Evolutionary conservation across 345 rosid species (phyloP).

Genomic region (Eucalyptus pumila): DNA sequence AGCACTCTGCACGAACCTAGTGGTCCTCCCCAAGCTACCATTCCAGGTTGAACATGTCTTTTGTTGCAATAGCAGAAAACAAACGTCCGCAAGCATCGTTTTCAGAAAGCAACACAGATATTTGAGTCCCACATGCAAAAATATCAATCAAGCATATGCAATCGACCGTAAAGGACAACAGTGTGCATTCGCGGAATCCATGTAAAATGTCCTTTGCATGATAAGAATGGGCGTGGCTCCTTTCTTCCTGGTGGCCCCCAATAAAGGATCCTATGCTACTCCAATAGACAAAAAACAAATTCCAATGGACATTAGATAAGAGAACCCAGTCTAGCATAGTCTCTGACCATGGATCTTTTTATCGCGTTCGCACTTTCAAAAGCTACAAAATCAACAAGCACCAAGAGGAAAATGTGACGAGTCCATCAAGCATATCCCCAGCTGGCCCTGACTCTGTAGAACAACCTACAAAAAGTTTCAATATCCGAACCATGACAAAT

Average conservation of each 20-base stretch:
- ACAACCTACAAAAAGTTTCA: background rate
- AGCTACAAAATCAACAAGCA: background rate
- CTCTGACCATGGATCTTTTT: background rate
- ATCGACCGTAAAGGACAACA: background rate
- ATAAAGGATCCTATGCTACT: background rate
- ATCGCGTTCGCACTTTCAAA: background rate
- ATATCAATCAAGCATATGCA: background rate
- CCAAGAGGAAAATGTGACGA: background rate
- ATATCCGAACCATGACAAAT: background rate
- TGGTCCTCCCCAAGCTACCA: background rate
- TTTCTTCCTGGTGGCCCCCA: background rate
- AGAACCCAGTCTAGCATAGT: background rate
- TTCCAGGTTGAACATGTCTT: background rate
- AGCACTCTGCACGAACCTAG: background rate
- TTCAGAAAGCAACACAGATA: slow-evolving; percentile 7
- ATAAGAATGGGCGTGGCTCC: background rate
- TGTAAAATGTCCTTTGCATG: background rate
- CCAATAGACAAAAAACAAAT: background rate
- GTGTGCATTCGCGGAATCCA: background rate
- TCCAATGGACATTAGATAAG: background rate
- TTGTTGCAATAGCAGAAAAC: background rate
- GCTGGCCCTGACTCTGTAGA: background rate
- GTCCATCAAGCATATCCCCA: background rate
- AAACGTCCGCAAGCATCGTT: background rate
- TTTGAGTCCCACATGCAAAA: background rate